Conservation (phyloP, 306 rosid species). For the Rosa chinensis region DNA sequence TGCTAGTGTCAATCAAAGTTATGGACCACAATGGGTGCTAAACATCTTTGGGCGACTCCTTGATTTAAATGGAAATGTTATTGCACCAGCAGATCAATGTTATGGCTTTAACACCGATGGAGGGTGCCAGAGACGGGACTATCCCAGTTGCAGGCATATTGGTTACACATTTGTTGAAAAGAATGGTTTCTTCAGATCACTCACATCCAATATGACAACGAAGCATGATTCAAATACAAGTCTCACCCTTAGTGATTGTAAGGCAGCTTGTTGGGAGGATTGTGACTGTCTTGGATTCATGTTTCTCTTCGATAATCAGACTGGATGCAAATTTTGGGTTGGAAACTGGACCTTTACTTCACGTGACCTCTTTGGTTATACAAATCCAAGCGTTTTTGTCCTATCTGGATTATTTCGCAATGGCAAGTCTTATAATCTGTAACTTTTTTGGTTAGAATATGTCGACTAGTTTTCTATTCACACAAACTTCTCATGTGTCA, state of each 20-base stretch:
- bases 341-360: neutral
- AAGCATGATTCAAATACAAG: neutral
- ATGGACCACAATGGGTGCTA: neutral
- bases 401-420: no score
- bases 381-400: neutral
- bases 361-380: neutral
- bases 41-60: neutral
- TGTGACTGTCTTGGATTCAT: constrained; percentile 20
- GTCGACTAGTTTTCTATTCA: no score
- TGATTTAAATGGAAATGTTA: neutral
- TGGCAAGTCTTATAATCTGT: no score
- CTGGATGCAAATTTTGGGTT: constrained; percentile 18
- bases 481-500: no score
- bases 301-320: neutral
- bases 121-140: neutral
- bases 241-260: neutral
- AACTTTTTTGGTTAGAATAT: no score
- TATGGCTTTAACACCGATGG: neutral
- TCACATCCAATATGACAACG: neutral
- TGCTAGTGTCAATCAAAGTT: neutral
- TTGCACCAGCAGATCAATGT: constrained; percentile 1
- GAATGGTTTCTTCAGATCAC: neutral
- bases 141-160: neutral
- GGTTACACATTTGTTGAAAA: no score
- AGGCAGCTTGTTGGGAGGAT: constrained; percentile 12